These are phyloP conservation scores for Eremothecium gossypii DNA, from an alignment of 1,139 yeast genomes.

Conservation along the genomic window DNA sequence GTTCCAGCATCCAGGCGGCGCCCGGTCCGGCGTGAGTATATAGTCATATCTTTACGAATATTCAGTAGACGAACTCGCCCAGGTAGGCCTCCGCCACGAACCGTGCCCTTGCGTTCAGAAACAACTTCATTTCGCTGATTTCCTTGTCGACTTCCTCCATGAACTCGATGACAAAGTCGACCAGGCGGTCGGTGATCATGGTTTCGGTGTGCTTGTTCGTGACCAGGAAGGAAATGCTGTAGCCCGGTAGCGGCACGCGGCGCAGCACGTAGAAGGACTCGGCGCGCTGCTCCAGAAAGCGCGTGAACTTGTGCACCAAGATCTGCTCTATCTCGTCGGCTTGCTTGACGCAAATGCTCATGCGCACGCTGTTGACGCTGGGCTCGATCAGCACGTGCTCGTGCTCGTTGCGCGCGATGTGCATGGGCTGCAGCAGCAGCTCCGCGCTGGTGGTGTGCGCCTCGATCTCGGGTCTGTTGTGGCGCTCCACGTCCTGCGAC, in stretches of 20 bases:
- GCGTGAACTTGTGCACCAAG: constrained; percentile 84
- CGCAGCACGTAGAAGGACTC: constrained; percentile 88
- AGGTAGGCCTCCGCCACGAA: constrained; percentile 94
- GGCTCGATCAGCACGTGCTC: constrained; percentile 92
- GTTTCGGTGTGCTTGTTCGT: constrained; percentile 94
- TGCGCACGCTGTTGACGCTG: constrained; percentile 81
- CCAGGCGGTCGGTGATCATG: constrained; percentile 90
- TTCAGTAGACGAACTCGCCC: constrained; percentile 30
- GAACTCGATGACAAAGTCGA: constrained; percentile 92
- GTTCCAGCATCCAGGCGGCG: background rate
- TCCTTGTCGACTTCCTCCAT: constrained; percentile 99
- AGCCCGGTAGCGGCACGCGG: constrained; percentile 79
- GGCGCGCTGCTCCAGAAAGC: constrained; percentile 91
- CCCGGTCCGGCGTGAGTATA: no score
- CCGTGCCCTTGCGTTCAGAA: constrained; percentile 94
- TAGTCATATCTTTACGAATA: no score
- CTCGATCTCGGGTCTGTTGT: constrained; percentile 94
- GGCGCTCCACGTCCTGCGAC: constrained; percentile 92
- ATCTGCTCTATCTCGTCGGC: constrained; percentile 96
- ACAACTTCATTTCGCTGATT: constrained; percentile 95
- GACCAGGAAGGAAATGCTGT: constrained; percentile 85
- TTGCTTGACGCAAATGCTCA: constrained; percentile 87
- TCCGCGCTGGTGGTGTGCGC: constrained; percentile 65
- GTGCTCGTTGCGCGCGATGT: constrained; percentile 86
- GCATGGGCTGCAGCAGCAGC: constrained; percentile 79